Evolutionary conservation across 176 grass and related monocot genomes (phyloP).

Genomic region (Poa pratensis): DNA sequence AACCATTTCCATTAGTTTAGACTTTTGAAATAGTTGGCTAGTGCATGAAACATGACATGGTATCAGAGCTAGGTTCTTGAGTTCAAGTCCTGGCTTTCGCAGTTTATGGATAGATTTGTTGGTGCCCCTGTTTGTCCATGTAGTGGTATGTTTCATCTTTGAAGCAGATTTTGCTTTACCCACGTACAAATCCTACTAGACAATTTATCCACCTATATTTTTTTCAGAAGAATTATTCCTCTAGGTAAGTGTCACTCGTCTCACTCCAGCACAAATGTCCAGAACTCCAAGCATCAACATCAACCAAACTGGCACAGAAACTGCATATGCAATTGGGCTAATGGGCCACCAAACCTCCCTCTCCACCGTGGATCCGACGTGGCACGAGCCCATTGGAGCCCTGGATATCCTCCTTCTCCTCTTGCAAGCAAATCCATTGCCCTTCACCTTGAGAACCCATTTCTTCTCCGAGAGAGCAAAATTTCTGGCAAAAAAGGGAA

Average conservation of each 20-base stretch:
- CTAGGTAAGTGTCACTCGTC: background rate
- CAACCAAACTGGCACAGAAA: slow-evolving; percentile 17
- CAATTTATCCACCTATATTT: too few species aligned
- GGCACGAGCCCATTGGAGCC: slow-evolving; percentile 35
- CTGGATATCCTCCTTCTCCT: slow-evolving; percentile 38
- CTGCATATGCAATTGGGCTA: background rate
- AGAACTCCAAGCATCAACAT: slow-evolving; percentile 25
- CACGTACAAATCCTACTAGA: too few species aligned
- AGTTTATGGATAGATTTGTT: too few species aligned
- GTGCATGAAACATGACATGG: too few species aligned
- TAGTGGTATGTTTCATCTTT: too few species aligned
- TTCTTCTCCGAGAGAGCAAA: slow-evolving; percentile 16
- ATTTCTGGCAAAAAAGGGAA: background rate
- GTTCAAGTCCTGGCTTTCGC: too few species aligned
- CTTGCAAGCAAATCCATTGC: slow-evolving; percentile 42
- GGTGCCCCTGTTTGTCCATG: too few species aligned
- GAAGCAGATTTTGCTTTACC: too few species aligned
- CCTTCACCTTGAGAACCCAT: background rate
- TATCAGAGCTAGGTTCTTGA: too few species aligned
- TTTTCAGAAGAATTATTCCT: too few species aligned
- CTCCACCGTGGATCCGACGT: slow-evolving; percentile 39
- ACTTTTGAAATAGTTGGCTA: too few species aligned
- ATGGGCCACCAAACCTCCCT: background rate
- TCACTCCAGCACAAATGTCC: slow-evolving; percentile 13
- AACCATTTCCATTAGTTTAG: too few species aligned